phyloP scores from a whole-genome alignment of 2,329 filamentous ascomycete species.

The Diaporthe australafricana region DNA sequence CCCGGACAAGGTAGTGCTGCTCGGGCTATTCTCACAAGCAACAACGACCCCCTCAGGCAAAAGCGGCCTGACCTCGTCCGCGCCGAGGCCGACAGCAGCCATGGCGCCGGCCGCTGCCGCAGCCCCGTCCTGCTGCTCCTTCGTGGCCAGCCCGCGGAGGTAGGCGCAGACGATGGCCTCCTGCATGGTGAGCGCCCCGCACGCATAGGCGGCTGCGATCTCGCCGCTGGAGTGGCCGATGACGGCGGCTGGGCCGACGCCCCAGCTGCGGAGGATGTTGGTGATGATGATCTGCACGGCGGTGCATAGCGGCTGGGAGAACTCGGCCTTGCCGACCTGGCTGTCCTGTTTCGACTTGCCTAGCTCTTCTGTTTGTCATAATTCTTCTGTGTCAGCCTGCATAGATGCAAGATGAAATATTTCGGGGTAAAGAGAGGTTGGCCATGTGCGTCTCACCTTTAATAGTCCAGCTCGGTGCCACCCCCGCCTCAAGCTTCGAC shows the following conservation, averaged over 20 bases:
- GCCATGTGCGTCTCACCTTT: too few species aligned
- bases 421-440: too few species aligned
- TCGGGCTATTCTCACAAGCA: conserved; percentile 39
- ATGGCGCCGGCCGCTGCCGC: conserved; percentile 27
- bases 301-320: conserved; percentile 54
- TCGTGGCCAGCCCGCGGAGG: conserved; percentile 32
- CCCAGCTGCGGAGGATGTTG: conserved; percentile 51
- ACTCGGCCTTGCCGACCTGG: conserved; percentile 51
- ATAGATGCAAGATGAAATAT: too few species aligned
- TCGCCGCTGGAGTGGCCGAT: conserved; percentile 31
- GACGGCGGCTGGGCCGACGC: conserved; percentile 46
- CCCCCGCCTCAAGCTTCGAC: conserved; percentile 37
- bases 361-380: conserved; percentile 50
- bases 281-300: conserved; percentile 53
- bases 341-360: conserved; percentile 49
- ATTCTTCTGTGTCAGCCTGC: too few species aligned
- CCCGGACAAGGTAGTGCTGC: conserved; percentile 50
- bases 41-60: not conserved
- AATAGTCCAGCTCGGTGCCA: too few species aligned
- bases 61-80: conserved; percentile 1
- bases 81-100: conserved; percentile 31
- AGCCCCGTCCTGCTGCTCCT: not conserved
- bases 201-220: conserved; percentile 37
- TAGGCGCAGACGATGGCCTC: conserved; percentile 41
- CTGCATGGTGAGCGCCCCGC: conserved; percentile 36